Percentiles rank a stretch among this genome's conserved stretches.
Evolutionary conservation across 2,329 filamentous ascomycete species (phyloP).

Genomic region (Aspergillus melleus): DNA sequence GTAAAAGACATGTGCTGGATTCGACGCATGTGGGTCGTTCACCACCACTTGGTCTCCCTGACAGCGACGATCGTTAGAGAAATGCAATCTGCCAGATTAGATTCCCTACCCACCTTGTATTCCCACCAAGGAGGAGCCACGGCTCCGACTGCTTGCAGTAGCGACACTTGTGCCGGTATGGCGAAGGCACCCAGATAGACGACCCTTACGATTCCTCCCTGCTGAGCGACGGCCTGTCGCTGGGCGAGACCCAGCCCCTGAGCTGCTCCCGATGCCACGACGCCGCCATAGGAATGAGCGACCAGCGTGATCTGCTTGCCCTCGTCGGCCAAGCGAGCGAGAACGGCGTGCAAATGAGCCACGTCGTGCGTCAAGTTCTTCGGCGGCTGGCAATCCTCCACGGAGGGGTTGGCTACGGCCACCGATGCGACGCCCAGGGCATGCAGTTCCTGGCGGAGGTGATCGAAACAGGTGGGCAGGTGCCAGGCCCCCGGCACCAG

Average conservation of each 20-base stretch:
- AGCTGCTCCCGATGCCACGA: constrained; percentile 30
- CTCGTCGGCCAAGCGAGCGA: constrained; percentile 27
- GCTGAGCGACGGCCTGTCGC: constrained; percentile 24
- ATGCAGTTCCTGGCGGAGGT: constrained; percentile 31
- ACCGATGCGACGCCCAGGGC: constrained; percentile 33
- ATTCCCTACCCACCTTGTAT: constrained; percentile 18
- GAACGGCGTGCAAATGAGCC: constrained; percentile 18
- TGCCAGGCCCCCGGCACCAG: constrained; percentile 46
- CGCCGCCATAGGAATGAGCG: constrained; percentile 37
- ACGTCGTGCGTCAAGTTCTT: constrained; percentile 40
- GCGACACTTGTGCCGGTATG: constrained; percentile 33
- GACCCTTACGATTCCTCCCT: constrained; percentile 30
- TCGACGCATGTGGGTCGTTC: constrained; percentile 16
- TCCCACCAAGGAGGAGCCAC: constrained; percentile 20
- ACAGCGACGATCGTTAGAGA: not conserved
- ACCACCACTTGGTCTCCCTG: constrained; percentile 7
- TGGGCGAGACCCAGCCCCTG: constrained; percentile 26
- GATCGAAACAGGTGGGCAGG: constrained; percentile 30
- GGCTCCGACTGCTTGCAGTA: constrained; percentile 30
- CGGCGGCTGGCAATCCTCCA: constrained; percentile 30
- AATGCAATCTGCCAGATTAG: not conserved
- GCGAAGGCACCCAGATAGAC: constrained; percentile 39
- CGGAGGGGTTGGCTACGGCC: constrained; percentile 30
- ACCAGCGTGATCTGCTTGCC: constrained; percentile 29
- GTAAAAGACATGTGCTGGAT: constrained; percentile 22